These are phyloP conservation scores for Komagataella ulmi DNA, from an alignment of 805 yeast species.

Conservation along the genomic window DNA sequence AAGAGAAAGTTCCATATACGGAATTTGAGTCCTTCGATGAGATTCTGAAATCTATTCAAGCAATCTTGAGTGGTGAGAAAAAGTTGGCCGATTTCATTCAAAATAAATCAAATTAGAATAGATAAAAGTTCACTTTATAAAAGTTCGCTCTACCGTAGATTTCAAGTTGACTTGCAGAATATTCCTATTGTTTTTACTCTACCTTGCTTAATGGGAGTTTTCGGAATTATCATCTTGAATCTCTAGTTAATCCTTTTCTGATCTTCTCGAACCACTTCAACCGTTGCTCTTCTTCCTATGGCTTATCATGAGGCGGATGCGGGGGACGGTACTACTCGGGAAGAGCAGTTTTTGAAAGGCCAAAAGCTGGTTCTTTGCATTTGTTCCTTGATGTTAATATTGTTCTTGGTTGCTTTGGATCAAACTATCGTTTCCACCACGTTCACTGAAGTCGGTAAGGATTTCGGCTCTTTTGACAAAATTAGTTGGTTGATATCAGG, in stretches of 20 bases:
- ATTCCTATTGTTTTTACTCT: background rate
- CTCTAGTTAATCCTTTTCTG: background rate
- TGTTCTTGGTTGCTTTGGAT: conserved; percentile 31
- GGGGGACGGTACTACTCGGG: conserved; percentile 22
- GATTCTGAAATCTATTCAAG: conserved; percentile 48
- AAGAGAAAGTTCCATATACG: conserved; percentile 71
- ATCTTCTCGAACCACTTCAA: background rate
- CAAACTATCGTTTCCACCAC: conserved; percentile 45
- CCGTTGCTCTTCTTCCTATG: background rate
- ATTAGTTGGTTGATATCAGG: conserved; percentile 50
- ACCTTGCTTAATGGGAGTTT: background rate
- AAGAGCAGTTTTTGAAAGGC: conserved; percentile 14
- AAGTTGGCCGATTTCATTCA: conserved; percentile 21
- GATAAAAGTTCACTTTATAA: too few relatives aligned
- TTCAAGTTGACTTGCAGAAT: background rate
- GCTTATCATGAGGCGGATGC: conserved; percentile 14
- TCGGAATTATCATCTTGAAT: background rate
- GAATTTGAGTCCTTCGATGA: conserved; percentile 71
- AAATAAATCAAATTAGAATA: conserved; percentile 6
- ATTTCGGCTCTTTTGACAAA: conserved; percentile 34
- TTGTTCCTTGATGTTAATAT: conserved; percentile 5
- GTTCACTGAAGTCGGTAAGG: conserved; percentile 31
- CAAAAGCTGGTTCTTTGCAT: conserved; percentile 5
- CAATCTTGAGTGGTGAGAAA: conserved; percentile 32
- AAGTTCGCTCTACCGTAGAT: background rate